phyloP scores from a whole-genome alignment of 1,139 yeast species.

The Blastobotrys malaysiensis region DNA sequence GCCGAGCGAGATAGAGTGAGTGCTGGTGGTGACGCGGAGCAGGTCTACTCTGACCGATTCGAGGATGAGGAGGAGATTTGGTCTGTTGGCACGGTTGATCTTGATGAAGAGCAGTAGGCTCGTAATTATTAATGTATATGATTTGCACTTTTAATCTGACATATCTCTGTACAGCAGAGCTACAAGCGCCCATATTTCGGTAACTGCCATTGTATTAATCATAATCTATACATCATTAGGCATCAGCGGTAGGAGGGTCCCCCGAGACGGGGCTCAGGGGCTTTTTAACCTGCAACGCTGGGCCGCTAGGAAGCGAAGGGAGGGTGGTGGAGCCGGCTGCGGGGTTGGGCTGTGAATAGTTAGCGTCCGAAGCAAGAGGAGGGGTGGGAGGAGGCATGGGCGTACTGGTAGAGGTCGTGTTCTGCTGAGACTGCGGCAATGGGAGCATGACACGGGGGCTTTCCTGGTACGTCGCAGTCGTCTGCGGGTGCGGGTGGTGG shows the following conservation, averaged over 20 bases:
- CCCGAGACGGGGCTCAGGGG: not conserved
- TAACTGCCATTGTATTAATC: not conserved
- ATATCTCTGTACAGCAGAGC: too few relatives aligned
- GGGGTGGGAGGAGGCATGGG: conserved; percentile 3
- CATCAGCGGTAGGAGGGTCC: not conserved
- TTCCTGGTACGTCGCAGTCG: not conserved
- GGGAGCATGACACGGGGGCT: not conserved
- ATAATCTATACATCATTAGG: not conserved
- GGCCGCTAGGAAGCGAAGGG: conserved; percentile 1
- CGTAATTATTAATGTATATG: conserved; percentile 1
- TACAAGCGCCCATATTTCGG: too few relatives aligned
- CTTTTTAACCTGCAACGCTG: not conserved
- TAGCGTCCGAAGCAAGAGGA: conserved; percentile 4
- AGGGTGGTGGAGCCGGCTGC: conserved; percentile 13
- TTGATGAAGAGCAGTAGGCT: conserved; percentile 1
- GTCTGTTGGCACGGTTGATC: conserved; percentile 66
- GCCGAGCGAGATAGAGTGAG: conserved; percentile 82
- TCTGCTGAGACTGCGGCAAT: conserved; percentile 7
- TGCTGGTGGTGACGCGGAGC: conserved; percentile 88
- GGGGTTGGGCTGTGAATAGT: conserved; percentile 3
- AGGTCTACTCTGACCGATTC: conserved; percentile 74
- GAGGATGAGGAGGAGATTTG: conserved; percentile 87
- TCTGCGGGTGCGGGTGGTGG: conserved; percentile 9
- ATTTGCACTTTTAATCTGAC: too few relatives aligned
- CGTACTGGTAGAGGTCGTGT: not conserved